Conservation (phyloP, 805 yeast species). For the Blastobotrys peoriensis region DNA sequence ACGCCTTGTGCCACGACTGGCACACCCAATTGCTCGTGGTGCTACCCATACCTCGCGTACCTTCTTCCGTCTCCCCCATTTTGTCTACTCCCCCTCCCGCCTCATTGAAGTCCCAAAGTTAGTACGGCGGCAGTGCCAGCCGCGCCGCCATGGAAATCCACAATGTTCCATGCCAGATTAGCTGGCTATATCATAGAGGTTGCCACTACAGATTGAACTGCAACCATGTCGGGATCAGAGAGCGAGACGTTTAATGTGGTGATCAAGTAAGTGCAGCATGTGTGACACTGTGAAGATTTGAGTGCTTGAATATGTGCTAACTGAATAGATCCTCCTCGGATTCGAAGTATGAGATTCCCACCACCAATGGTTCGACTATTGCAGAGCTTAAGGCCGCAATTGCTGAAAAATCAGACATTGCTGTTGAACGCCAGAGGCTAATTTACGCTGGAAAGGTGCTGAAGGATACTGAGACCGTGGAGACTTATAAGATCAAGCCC, state of each 20-base stretch:
- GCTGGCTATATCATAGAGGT: not conserved
- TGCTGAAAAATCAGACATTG: conserved; percentile 54
- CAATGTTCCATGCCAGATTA: not conserved
- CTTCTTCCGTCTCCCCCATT: too few relatives aligned
- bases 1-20: too few relatives aligned
- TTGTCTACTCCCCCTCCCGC: too few relatives aligned
- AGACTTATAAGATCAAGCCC: conserved; percentile 69
- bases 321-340: conserved; percentile 53
- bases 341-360: conserved; percentile 62
- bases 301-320: not conserved
- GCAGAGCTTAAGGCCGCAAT: conserved; percentile 62
- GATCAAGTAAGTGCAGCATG: not conserved
- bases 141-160: not conserved
- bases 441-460: conserved; percentile 92
- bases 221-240: too few relatives aligned
- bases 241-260: not conserved
- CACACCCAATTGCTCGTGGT: too few relatives aligned
- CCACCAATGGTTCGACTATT: conserved; percentile 51
- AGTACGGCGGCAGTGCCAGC: not conserved
- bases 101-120: too few relatives aligned
- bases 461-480: conserved; percentile 73
- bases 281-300: too few relatives aligned
- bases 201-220: not conserved
- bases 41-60: too few relatives aligned
- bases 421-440: conserved; percentile 76